Conservation (phyloP, 371 early-diverging fungal species). For the Synchytrium microbalum region DNA sequence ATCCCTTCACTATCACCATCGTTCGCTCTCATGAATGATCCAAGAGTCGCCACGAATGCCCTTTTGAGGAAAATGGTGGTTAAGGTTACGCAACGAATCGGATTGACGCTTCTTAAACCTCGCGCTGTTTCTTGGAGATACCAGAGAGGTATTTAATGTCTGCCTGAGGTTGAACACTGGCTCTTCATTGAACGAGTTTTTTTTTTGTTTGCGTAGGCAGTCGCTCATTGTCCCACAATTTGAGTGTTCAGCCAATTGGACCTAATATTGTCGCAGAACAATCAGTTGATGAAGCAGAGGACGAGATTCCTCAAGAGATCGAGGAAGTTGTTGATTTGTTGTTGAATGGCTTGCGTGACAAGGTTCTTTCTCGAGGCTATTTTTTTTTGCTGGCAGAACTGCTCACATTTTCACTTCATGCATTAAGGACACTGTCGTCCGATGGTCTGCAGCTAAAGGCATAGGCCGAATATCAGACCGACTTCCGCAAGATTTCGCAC, state of each 20-base stretch:
- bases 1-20: constrained; percentile 43
- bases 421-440: constrained; percentile 78
- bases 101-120: constrained; percentile 62
- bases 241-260: too few relatives aligned
- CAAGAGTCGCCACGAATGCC: constrained; percentile 49
- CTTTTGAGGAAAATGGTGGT: constrained; percentile 69
- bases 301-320: constrained; percentile 59
- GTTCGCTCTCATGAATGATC: constrained; percentile 5
- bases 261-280: too few relatives aligned
- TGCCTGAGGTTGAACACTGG: too few relatives aligned
- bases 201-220: constrained; percentile 23
- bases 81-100: constrained; percentile 78
- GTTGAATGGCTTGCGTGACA: constrained; percentile 71
- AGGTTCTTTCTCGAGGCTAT: constrained; percentile 35
- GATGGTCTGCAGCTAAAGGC: constrained; percentile 95
- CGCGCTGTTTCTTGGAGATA: constrained; percentile 71
- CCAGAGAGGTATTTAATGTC: constrained; percentile 43
- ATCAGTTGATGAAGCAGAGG: constrained; percentile 50
- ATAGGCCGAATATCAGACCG: constrained; percentile 79
- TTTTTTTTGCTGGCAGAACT: constrained; percentile 9
- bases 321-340: constrained; percentile 73
- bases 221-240: constrained; percentile 41
- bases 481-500: constrained; percentile 67
- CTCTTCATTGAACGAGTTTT: too few relatives aligned
- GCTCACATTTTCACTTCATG: neutral